Conservation (phyloP, 805 yeast genomes). For the Lipomyces anomalus region DNA sequence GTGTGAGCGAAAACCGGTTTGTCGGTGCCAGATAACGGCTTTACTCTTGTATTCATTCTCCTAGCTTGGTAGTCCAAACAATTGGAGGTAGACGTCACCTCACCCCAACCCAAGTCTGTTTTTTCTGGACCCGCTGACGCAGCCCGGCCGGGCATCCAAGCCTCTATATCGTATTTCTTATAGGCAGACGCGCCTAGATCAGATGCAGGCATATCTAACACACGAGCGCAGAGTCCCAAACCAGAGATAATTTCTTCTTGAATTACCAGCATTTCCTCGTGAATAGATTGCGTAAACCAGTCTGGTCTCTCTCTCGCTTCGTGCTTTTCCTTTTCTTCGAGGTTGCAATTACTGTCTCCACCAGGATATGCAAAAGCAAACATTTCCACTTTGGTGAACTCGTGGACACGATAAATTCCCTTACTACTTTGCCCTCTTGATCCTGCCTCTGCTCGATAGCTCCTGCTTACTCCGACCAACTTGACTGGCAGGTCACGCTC, state of each 20-base stretch:
- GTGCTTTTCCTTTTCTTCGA: neutral
- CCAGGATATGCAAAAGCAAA: conserved; percentile 60
- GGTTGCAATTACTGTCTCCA: conserved; percentile 31
- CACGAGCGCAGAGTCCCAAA: conserved; percentile 73
- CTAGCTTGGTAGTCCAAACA: conserved; percentile 89
- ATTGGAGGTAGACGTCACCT: conserved; percentile 82
- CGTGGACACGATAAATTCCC: conserved; percentile 92
- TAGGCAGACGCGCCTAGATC: conserved; percentile 93
- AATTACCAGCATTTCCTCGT: conserved; percentile 55
- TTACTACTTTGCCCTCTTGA: conserved; percentile 89
- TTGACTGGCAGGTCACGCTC: conserved; percentile 46
- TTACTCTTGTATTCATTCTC: conserved; percentile 64
- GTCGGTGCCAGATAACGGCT: conserved; percentile 32
- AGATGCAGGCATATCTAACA: conserved; percentile 80
- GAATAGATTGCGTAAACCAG: conserved; percentile 41
- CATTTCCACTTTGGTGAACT: conserved; percentile 89
- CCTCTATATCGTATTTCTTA: conserved; percentile 89
- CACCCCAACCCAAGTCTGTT: conserved; percentile 68
- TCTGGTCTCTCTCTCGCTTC: neutral
- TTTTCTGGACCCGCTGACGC: too few species aligned
- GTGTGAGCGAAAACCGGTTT: conserved; percentile 58
- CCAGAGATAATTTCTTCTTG: conserved; percentile 61
- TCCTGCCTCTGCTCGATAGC: conserved; percentile 95
- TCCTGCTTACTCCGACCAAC: conserved; percentile 74
- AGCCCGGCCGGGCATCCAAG: conserved; percentile 92